These are phyloP conservation scores for Fusarium sublunatum DNA, from an alignment of 2,329 filamentous ascomycete genomes.

Conservation along the genomic window DNA sequence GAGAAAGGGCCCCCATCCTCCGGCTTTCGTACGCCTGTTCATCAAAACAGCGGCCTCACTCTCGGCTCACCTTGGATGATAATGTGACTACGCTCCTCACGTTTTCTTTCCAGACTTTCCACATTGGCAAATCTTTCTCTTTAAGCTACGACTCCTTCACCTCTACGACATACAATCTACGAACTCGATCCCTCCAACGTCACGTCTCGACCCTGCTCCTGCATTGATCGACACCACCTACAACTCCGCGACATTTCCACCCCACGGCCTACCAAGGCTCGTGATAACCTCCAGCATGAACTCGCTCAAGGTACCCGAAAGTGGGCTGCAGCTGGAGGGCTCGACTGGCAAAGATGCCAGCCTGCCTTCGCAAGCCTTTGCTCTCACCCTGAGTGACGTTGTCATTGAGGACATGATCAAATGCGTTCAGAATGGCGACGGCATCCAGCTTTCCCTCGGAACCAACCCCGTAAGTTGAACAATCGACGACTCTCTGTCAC, in stretches of 20 bases:
- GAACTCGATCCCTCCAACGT: constrained; percentile 20
- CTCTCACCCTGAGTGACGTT: constrained; percentile 66
- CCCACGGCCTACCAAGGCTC: constrained; percentile 44
- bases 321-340: constrained; percentile 68
- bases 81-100: constrained; percentile 44
- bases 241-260: constrained; percentile 46
- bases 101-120: constrained; percentile 26
- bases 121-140: constrained; percentile 15
- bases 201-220: constrained; percentile 27
- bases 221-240: constrained; percentile 42
- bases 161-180: constrained; percentile 6
- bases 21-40: constrained; percentile 35
- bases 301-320: constrained; percentile 66
- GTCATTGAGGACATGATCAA: constrained; percentile 72
- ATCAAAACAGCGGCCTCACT: constrained; percentile 46
- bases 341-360: constrained; percentile 57
- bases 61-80: constrained; percentile 43
- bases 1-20: constrained; percentile 36
- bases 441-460: constrained; percentile 68
- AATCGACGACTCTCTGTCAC: neutral
- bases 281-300: constrained; percentile 57
- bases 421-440: constrained; percentile 66
- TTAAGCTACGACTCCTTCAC: constrained; percentile 9
- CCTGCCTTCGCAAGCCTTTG: constrained; percentile 66
- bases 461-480: constrained; percentile 66